Base-by-base conservation (phyloP, 805 yeast species). In the Candida germanica region DNA sequence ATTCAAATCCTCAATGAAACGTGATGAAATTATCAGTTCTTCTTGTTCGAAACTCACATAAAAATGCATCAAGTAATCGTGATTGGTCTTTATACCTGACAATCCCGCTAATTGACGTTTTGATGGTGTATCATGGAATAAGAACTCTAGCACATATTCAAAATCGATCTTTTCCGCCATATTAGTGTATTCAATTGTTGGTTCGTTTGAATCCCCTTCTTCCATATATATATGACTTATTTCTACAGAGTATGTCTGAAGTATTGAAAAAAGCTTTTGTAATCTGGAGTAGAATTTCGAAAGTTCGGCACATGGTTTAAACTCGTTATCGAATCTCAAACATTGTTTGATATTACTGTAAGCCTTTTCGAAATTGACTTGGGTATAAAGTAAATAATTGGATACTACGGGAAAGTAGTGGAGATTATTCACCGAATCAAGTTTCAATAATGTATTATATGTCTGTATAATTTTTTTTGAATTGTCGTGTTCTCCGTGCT, bases 241-340 rank as follows among this genome's bases (percentile, higher is more conserved):
- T 11, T 49, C 43, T n/a, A 60, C 50, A 1, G 80, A 73, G 35
- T 75, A 70, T 10, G 71, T 60, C 24, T 74, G 68, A 18, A 74
- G 47, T 27, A 48, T 61, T 48, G 44, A 60, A 40, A 62, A 58
- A 26, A 69, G 61, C 38, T 54, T 64, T 25, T 53, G 58, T 40
- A 79, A 59, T 39, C 71, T 74, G 20, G 75, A 65, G 38, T 63
- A 63, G n/a, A 79, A 56, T 47, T 80, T 75, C 8, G 85, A 73
- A 20, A 72, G 50, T 12, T 52, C 60, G 20, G 79, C 77, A 56
- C 95, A 87, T 2, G 58, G 61, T 18, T 61, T 61, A 45, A 71
- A 73, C 43, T 87, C 96, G 57, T 87, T 84, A 56, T 91, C 91
- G 29, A 77, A 71, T 36, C 83, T 79, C 32, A 91, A 62, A 54